Evolutionary conservation across 345 rosid genomes (phyloP).

Genomic region (Psidium friedrichsthalianum): DNA sequence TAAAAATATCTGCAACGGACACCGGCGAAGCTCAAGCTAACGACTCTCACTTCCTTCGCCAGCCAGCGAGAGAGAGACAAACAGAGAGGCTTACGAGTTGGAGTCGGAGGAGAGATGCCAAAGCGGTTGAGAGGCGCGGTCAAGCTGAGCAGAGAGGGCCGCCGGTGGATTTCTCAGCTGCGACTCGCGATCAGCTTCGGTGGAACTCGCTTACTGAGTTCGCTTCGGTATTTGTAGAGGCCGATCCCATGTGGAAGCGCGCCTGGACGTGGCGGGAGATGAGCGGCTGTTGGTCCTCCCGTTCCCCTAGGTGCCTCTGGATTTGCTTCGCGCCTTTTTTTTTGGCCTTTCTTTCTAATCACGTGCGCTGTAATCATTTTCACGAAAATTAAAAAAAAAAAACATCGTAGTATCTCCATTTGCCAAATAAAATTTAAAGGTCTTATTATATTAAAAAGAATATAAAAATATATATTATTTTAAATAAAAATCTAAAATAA

Average conservation of each 20-base stretch:
- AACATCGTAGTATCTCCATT: too few species aligned
- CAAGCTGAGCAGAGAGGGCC: background rate
- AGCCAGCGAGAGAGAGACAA: background rate
- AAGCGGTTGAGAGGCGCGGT: background rate
- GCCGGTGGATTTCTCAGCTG: background rate
- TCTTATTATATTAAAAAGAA: too few species aligned
- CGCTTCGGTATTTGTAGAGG: background rate
- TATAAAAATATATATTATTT: too few species aligned
- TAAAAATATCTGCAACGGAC: background rate
- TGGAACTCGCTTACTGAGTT: background rate
- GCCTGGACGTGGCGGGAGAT: background rate
- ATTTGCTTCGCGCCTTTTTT: background rate
- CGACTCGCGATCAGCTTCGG: background rate
- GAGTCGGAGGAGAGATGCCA: background rate
- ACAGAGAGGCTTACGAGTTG: background rate
- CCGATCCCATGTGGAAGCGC: background rate
- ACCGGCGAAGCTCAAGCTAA: background rate
- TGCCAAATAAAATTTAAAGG: too few species aligned
- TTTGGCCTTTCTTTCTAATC: rapidly evolving
- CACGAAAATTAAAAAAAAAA: too few species aligned
- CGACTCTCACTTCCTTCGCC: background rate
- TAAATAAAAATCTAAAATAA: too few species aligned
- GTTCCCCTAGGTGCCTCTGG: background rate
- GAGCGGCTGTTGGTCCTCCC: background rate
- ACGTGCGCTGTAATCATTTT: background rate